Conservation (phyloP, 176 grass and related monocot genomes). For the Oryza australiensis region DNA sequence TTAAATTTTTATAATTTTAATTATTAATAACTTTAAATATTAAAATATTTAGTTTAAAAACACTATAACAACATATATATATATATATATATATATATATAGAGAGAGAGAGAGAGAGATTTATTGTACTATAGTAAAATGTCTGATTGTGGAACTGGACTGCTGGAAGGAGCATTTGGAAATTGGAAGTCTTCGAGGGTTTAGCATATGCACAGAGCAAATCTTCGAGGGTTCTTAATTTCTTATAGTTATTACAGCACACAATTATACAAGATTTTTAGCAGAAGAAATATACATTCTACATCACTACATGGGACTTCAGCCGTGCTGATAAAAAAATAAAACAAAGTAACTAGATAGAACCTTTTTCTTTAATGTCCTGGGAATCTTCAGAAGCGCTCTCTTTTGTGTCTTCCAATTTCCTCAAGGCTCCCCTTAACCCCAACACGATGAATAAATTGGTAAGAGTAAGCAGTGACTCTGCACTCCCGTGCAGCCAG, state of each 20-base stretch:
- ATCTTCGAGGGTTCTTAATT: background rate
- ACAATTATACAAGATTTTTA: background rate
- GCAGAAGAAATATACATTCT: background rate
- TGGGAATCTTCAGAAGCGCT: slow-evolving; percentile 37
- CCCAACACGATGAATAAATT: slow-evolving; percentile 85
- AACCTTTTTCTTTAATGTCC: slow-evolving; percentile 64
- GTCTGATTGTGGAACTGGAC: too few species aligned
- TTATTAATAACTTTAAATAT: too few species aligned
- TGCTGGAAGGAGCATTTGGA: too few species aligned
- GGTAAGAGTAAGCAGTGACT: slow-evolving; percentile 87
- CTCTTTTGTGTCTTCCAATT: slow-evolving; percentile 50
- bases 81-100: too few species aligned
- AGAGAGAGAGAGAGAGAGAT: too few species aligned
- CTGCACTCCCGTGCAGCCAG: slow-evolving; percentile 74
- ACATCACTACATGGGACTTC: background rate
- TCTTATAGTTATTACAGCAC: background rate
- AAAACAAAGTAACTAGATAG: slow-evolving; percentile 45
- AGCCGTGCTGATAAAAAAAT: background rate
- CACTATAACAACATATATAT: too few species aligned
- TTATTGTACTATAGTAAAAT: too few species aligned
- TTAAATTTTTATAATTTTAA: too few species aligned
- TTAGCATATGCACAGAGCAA: background rate
- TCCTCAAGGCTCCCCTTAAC: slow-evolving; percentile 68
- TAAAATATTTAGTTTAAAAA: too few species aligned
- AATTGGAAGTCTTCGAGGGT: too few species aligned